phyloP scores from a whole-genome alignment of 2,329 filamentous ascomycete species.

The Leptographium flavum region DNA sequence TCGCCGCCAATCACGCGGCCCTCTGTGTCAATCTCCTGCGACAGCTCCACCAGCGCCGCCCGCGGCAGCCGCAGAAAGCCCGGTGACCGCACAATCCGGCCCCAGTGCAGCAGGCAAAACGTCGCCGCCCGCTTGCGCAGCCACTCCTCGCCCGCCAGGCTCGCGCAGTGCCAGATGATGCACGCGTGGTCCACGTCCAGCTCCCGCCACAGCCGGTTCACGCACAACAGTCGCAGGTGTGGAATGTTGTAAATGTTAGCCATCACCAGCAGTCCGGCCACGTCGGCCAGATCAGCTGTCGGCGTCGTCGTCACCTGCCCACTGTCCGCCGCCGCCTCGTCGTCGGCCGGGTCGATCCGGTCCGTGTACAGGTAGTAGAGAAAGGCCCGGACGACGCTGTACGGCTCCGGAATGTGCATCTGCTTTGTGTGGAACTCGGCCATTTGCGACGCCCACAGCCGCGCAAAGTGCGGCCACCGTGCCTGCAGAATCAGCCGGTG shows the following conservation, averaged over 20 bases:
- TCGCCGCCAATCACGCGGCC: constrained; percentile 83
- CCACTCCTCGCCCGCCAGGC: constrained; percentile 84
- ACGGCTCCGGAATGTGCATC: constrained; percentile 96
- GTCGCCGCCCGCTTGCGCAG: constrained; percentile 73
- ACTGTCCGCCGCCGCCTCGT: background rate
- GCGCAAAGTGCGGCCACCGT: constrained; percentile 91
- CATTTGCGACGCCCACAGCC: constrained; percentile 89
- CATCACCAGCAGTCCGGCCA: constrained; percentile 91
- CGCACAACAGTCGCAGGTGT: constrained; percentile 76
- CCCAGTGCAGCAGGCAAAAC: constrained; percentile 92
- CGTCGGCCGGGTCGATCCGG: constrained; percentile 52
- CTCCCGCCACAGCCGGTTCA: constrained; percentile 79
- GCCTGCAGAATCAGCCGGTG: constrained; percentile 90
- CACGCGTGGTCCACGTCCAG: constrained; percentile 91
- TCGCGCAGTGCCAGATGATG: constrained; percentile 89
- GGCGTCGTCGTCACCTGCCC: background rate
- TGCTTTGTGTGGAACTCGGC: constrained; percentile 91
- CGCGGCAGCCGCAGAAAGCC: constrained; percentile 74
- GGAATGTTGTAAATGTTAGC: constrained; percentile 97
- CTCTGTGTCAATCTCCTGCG: constrained; percentile 84
- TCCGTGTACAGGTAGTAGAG: constrained; percentile 96
- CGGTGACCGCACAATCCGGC: constrained; percentile 75
- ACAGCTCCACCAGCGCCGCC: constrained; percentile 72
- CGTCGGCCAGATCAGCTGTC: constrained; percentile 66
- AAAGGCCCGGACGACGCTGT: constrained; percentile 85